Conservation (phyloP, 306 rosid species). For the Sicyos edulis region DNA sequence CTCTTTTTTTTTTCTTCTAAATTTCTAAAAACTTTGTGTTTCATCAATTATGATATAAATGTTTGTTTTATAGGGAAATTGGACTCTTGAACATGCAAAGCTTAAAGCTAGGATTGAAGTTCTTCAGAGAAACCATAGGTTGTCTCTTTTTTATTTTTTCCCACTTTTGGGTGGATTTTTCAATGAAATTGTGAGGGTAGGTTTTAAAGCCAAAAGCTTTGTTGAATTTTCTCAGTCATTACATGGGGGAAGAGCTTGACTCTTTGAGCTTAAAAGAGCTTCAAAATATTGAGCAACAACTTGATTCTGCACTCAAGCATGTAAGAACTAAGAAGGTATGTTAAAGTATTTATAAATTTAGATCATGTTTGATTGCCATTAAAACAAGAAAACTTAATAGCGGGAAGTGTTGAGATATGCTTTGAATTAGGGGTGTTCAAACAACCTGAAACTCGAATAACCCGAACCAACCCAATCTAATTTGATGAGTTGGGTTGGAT, state of each 20-base stretch:
- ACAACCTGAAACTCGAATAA: too few relatives aligned
- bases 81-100: conserved; percentile 75
- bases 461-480: too few relatives aligned
- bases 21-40: background rate
- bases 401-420: too few relatives aligned
- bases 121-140: conserved; percentile 60
- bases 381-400: too few relatives aligned
- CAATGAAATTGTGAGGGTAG: too few relatives aligned
- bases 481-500: too few relatives aligned
- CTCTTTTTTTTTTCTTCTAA: background rate
- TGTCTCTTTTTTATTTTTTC: background rate
- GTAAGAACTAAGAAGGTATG: conserved; percentile 67
- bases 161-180: background rate
- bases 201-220: too few relatives aligned
- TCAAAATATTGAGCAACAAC: conserved; percentile 80
- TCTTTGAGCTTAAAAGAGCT: conserved; percentile 58
- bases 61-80: conserved; percentile 42
- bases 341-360: too few relatives aligned
- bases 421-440: too few relatives aligned
- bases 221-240: conserved; percentile 42
- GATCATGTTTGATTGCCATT: too few relatives aligned
- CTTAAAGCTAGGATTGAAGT: conserved; percentile 79
- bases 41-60: background rate
- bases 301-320: conserved; percentile 73
- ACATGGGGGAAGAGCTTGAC: conserved; percentile 69